Percentiles rank a stretch among this genome's conserved stretches.
Conservation (phyloP, 164 flowering plant species). For the Dillenia suffruticosa region DNA sequence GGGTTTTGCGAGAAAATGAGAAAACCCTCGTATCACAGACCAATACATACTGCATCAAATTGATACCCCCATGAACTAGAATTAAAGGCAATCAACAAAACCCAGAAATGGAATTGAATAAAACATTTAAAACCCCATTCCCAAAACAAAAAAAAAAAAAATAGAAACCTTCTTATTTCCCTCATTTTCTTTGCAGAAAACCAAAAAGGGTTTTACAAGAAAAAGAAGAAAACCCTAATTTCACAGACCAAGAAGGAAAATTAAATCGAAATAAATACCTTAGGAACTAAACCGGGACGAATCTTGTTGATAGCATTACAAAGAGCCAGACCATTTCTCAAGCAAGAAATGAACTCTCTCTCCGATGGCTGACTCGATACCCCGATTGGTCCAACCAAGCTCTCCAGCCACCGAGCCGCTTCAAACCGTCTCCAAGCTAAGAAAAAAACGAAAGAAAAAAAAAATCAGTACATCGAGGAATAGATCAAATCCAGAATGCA, state of each 20-base stretch:
- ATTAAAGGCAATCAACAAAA: no score
- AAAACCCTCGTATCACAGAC: no score
- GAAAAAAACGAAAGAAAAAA: neutral
- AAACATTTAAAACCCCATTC: neutral
- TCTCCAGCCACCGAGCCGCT: conserved; percentile 75
- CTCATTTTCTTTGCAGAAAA: no score
- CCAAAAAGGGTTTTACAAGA: no score
- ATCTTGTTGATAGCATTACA: conserved; percentile 89
- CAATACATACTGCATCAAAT: no score
- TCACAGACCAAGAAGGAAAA: neutral
- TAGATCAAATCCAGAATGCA: no score
- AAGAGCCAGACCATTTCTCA: conserved; percentile 78
- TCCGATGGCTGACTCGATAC: conserved; percentile 66
- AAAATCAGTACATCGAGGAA: no score
- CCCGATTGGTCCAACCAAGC: conserved; percentile 69
- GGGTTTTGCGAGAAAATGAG: no score
- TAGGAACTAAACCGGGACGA: conserved; percentile 75
- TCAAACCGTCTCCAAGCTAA: conserved; percentile 67
- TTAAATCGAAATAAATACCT: conserved; percentile 38
- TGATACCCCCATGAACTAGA: no score
- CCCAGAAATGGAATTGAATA: no score
- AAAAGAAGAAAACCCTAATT: neutral
- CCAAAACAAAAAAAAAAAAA: neutral
- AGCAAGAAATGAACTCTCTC: conserved; percentile 69
- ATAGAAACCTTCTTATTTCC: neutral